Evolutionary conservation across 2,329 filamentous ascomycete species (phyloP), one percentile per base, ranked within the genome.

Genomic region (Xylaria sp.): DNA sequence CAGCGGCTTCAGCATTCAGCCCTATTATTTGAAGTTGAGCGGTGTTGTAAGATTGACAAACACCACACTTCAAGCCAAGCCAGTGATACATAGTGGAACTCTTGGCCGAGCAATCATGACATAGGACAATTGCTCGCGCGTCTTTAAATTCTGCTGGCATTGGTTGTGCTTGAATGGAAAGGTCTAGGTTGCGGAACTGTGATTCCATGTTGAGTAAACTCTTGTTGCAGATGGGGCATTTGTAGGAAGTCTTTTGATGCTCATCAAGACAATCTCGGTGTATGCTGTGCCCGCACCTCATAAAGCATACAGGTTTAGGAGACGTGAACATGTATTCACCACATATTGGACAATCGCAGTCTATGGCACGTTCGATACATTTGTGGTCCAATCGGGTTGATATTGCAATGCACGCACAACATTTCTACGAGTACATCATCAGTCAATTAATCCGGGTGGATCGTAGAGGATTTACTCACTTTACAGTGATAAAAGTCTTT

Each of bases 401-500:
- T 73, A 98, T 97, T 8, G 93, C 92, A 76, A 98, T 96, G 82
- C 96, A 99, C 31, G 97, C 94, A 75, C 93, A 93, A 81, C 96
- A 99, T 75, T 90, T 94, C 91, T 94, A 72, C 51, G 20, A 3
- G 25, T 6, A 28, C 18, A 39, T 69, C 15, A 44, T 71, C 15
- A 69, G 64, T 63, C 25, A 39, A 61, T n/a, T 2, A 41, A 12
- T 41, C 20, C 8, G 20, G 34, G 37, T n/a, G 20, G 18, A 31
- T 23, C 25, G 6, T 31, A 28, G 39, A 13, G 28, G 37, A 20
- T 37, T 7, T 58, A 56, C 67, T 64, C 83, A 95, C 94, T 88
- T 97, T 97, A 91, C 96, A 99, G 81, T 99, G 96, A 77, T 97
- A 94, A 79, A 97, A 99, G 79, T 99, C 96, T 78, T 97, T 98